Conservation (phyloP, 2,329 filamentous ascomycete species). For the Microdochium bolleyi region DNA sequence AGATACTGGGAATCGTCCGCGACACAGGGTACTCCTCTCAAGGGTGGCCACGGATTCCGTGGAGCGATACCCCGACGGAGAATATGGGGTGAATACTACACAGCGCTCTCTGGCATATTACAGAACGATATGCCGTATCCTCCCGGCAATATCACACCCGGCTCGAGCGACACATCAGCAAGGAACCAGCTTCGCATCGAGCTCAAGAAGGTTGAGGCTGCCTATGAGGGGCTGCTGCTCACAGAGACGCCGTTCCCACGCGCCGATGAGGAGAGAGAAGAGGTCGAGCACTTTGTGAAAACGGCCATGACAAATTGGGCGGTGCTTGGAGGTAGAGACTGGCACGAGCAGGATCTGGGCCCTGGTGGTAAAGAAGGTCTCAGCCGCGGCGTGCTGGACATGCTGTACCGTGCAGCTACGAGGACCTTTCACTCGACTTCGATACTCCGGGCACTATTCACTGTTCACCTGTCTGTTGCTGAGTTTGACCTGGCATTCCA, state of each 20-base stretch:
- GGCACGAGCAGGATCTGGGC: conserved; percentile 75
- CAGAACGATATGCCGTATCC: conserved; percentile 57
- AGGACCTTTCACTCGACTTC: conserved; percentile 94
- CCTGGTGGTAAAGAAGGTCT: conserved; percentile 70
- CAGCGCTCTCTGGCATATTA: conserved; percentile 68
- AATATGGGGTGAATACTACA: conserved; percentile 83
- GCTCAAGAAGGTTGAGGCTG: conserved; percentile 67
- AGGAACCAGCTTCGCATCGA: conserved; percentile 64
- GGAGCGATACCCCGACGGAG: conserved; percentile 54
- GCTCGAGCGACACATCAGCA: conserved; percentile 40
- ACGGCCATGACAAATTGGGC: conserved; percentile 80
- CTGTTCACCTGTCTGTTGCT: conserved; percentile 76
- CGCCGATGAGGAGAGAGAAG: conserved; percentile 68
- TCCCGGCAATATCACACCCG: conserved; percentile 32
- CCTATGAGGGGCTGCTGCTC: conserved; percentile 73
- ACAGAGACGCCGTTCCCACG: conserved; percentile 76
- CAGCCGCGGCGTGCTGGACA: conserved; percentile 72
- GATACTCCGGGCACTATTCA: conserved; percentile 79
- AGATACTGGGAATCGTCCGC: conserved; percentile 54
- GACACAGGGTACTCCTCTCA: conserved; percentile 29
- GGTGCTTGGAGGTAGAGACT: conserved; percentile 69
- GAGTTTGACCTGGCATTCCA: conserved; percentile 91
- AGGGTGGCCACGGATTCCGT: conserved; percentile 49
- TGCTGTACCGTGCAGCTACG: conserved; percentile 81
- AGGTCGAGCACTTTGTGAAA: conserved; percentile 76